Evolutionary conservation across 768 basidiomycete species (phyloP).

Genomic region (Strobilomyces dryophilus): DNA sequence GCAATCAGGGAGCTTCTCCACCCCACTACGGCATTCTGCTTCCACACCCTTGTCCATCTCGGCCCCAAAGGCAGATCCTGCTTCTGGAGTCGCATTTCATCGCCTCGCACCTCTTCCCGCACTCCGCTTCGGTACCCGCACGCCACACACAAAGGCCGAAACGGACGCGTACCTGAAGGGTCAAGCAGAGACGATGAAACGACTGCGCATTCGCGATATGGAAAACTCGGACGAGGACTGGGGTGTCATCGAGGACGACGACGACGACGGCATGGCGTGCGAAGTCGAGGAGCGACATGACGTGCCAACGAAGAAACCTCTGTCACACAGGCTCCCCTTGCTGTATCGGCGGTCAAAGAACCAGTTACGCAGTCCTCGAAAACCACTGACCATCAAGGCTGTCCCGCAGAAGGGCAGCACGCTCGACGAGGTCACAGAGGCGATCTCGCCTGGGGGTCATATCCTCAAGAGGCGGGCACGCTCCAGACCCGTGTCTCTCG

Average conservation of each 20-base stretch:
- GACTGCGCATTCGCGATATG: conserved; percentile 56
- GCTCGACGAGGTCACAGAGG: conserved; percentile 59
- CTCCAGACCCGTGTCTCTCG: conserved; percentile 65
- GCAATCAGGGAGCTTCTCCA: conserved; percentile 45
- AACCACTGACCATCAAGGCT: conserved; percentile 17
- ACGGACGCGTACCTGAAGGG: conserved; percentile 38
- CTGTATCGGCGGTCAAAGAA: conserved; percentile 28
- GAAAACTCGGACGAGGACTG: conserved; percentile 45
- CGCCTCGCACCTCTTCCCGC: conserved; percentile 33
- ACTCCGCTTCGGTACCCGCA: conserved; percentile 26
- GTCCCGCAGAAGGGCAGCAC: conserved; percentile 39
- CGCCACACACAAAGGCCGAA: conserved; percentile 34
- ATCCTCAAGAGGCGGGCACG: conserved; percentile 71
- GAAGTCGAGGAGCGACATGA: conserved; percentile 44
- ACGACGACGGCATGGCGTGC: conserved; percentile 51
- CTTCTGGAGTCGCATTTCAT: conserved; percentile 33
- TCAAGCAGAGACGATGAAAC: conserved; percentile 64
- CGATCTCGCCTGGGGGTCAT: conserved; percentile 74
- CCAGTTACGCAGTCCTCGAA: conserved; percentile 28
- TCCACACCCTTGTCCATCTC: conserved; percentile 39
- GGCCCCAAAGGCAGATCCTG: conserved; percentile 28
- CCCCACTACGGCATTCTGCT: conserved; percentile 50
- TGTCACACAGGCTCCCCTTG: conserved; percentile 24
- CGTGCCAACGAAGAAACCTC: conserved; percentile 29
- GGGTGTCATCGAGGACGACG: conserved; percentile 38